These are phyloP conservation scores for Ophiostoma quercus DNA, from an alignment of 2,329 filamentous ascomycete genomes.

Conservation along the genomic window DNA sequence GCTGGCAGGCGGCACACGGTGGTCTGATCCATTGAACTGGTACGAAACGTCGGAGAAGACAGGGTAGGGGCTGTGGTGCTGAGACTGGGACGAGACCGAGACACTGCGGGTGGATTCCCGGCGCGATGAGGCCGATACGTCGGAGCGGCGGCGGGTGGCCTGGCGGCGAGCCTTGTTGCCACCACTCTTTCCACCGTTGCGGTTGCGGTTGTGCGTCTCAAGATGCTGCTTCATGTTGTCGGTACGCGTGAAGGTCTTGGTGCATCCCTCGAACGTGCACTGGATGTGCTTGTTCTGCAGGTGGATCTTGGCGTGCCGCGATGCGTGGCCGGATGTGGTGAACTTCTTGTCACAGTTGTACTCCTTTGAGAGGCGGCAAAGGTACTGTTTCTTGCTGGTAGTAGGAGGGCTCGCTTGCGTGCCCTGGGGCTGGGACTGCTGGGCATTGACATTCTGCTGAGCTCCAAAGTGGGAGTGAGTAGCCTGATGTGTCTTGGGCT, in stretches of 20 bases:
- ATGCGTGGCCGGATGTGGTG: conserved; percentile 80
- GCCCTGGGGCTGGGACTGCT: not conserved
- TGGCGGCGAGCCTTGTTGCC: conserved; percentile 36
- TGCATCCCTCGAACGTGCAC: conserved; percentile 63
- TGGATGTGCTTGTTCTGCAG: conserved; percentile 72
- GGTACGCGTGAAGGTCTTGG: conserved; percentile 73
- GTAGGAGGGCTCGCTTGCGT: too few species aligned
- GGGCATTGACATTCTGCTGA: not conserved
- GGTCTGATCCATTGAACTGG: not conserved
- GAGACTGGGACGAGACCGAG: not conserved
- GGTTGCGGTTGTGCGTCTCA: conserved; percentile 57
- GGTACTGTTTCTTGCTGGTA: conserved; percentile 56
- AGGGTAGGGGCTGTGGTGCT: not conserved
- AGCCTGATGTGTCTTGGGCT: not conserved
- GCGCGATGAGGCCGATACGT: not conserved
- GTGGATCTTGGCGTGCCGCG: conserved; percentile 78
- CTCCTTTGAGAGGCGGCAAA: conserved; percentile 66
- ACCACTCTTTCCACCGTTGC: conserved; percentile 31
- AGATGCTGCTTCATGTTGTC: conserved; percentile 88
- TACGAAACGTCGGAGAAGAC: not conserved
- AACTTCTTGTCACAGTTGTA: conserved; percentile 73
- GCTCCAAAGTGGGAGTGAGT: not conserved
- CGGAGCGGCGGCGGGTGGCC: not conserved
- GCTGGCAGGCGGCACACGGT: not conserved
- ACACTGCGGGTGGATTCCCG: not conserved